A percentile compares a stretch with the other conserved stretches of the same genome.
These are phyloP conservation scores for Colletotrichum sp. DNA, from an alignment of 2,329 filamentous ascomycete genomes.

Conservation along the genomic window DNA sequence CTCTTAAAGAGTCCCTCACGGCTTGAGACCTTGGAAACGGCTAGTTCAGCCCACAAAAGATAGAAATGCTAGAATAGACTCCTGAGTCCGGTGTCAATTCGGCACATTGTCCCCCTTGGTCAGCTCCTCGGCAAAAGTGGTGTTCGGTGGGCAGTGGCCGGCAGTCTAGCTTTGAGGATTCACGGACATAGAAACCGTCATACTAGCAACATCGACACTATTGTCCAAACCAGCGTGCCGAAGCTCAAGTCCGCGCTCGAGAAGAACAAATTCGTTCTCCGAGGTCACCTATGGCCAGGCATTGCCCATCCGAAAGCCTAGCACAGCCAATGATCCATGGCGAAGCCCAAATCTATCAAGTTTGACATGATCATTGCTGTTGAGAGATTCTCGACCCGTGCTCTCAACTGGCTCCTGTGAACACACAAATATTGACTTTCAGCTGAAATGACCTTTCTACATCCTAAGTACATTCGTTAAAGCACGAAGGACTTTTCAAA, in stretches of 20 bases:
- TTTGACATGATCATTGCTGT: background rate
- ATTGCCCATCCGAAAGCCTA: background rate
- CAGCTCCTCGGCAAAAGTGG: fast-evolving
- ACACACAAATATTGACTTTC: background rate
- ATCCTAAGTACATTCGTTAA: no score
- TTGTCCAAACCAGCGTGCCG: background rate
- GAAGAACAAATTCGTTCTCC: background rate
- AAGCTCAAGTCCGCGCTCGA: background rate
- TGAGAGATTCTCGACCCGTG: fast-evolving
- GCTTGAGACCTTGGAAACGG: background rate
- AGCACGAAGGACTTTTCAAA: background rate
- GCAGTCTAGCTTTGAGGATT: background rate
- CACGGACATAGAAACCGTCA: background rate
- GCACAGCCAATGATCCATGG: background rate
- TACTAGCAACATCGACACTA: background rate
- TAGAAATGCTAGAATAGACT: background rate
- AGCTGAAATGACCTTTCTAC: no score
- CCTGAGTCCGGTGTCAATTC: background rate
- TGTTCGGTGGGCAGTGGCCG: fast-evolving
- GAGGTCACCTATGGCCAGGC: background rate
- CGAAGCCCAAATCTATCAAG: background rate
- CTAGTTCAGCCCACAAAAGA: background rate
- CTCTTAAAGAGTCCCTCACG: background rate
- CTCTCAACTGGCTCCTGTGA: background rate
- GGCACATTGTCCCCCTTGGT: background rate